Base-by-base conservation (phyloP, 345 rosid genomes). In the Eutrema japonicum region DNA sequence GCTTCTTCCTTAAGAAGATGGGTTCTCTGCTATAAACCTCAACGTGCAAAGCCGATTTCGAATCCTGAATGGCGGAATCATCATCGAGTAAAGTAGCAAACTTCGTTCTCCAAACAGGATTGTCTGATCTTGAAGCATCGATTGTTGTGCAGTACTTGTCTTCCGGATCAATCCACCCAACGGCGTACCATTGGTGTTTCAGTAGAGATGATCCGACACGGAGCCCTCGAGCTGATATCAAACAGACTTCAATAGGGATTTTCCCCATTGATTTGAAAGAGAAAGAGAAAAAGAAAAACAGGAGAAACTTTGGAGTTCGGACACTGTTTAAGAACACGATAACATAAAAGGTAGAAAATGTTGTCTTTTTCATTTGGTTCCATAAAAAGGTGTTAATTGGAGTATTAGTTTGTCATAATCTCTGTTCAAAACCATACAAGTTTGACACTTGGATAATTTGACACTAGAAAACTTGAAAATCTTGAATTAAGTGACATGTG, bases 111-210 rank as follows among this genome's bases (percentile, higher is more conserved):
- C 98, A 91, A 0, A 79, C 75, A 3, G 96, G 96, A 58, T 88
- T 89, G 47, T 85, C 80, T 51, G 82, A 83, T 68, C 91, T 89
- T 8, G 91, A 79, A 75, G 84, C 82, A 79, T 88, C 89, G 18
- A 94, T 80, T 77, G 84, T 84, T 65, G 98, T 86, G 76, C 96
- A 89, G 68, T 94, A 94, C 81, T 90, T 94, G 81, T 87, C 79
- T 72, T 83, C 81, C 26, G 96, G 96, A 75, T 91, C 87, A 41
- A 90, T 78, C 97, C 98, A 94, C 1, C 97, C 97, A 41, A 88
- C 96, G 3, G 96, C 96, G 66, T 79, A 89, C 96, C 97, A 91
- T n/a, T 94, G 99, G 41, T 84, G 86, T 81, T 89, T 94, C 87
- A 95, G 88, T 53, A 87, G 81, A 0, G 90, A 85, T 1, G 89